Evolutionary conservation across 139 green algal genomes (phyloP), one percentile per base, ranked within the genome.

Genomic region (Edaphochlamys debaryana): DNA sequence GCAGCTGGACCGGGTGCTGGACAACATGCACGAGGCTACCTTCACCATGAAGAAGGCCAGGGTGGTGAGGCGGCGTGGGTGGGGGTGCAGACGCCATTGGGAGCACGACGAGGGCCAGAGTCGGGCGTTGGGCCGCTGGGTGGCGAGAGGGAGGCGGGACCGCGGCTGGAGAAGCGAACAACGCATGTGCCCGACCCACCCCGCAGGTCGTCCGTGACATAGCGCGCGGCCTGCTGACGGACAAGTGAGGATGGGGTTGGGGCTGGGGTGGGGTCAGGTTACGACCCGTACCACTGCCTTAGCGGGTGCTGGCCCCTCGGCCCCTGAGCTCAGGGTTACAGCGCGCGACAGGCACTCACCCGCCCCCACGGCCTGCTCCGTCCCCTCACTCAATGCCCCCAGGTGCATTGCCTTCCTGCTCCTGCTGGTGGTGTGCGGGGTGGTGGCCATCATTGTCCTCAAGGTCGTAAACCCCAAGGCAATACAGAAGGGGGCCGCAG

Each of bases 11-110:
- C 75, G 84, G 41, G 89, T 94, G 58, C 84, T 96, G 34, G 91
- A 98, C 58, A 91, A 97, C 81, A 77, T 98, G 66, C 93, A 98
- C 70, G 93, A 98, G 63, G 97, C 98, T 48, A 92, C 98, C 79
- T 97, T 98, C 84, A 93, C 87, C 23, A 93, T 98, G 89, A 96
- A 98, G 76, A 97, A 96, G 75, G 95, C 95, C 56, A 32, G 23
- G 25, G 56, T 8, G 19, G 45, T 54, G 45, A 22, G 45, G 45
- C 11, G 45, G 11, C 13, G 11, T 54, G 9, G 11, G 45, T 54
- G 45, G 45, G 45, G 45, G 11, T 22, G 11, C 11, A n/a, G n/a
- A n/a, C n/a, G n/a, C n/a, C n/a, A n/a, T n/a, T n/a, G n/a, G n/a
- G n/a, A n/a, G n/a, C n/a, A n/a, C n/a, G n/a, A n/a, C n/a, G n/a